phyloP scores from a whole-genome alignment of 2,329 filamentous ascomycete species.

The Fusarium anguioides region DNA sequence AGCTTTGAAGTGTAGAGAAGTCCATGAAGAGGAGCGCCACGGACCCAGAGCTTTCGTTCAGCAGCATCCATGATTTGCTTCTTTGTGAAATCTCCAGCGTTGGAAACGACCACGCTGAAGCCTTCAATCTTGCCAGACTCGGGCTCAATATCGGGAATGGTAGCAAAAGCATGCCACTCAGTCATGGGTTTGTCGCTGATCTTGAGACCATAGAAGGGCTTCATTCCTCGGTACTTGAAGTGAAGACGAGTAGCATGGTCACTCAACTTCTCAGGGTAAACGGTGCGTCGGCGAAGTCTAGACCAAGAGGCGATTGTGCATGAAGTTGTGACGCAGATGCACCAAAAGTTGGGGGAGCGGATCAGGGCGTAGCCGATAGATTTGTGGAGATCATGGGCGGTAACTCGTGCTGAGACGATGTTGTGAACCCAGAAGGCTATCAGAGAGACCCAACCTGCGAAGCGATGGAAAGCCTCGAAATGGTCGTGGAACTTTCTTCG shows the following conservation, averaged over 20 bases:
- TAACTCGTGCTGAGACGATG: slow-evolving; percentile 13
- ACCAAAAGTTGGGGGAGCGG: slow-evolving; percentile 24
- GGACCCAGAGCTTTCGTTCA: slow-evolving; percentile 13
- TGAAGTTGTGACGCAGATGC: slow-evolving; percentile 17
- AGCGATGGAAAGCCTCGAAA: slow-evolving; percentile 20
- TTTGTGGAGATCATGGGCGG: slow-evolving; percentile 9
- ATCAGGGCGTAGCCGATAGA: background rate
- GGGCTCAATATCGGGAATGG: slow-evolving; percentile 13
- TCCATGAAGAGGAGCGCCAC: slow-evolving; percentile 14
- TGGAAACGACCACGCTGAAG: slow-evolving; percentile 18
- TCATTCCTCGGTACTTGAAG: slow-evolving; percentile 27
- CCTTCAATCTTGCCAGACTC: slow-evolving; percentile 16
- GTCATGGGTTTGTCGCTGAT: slow-evolving; percentile 24
- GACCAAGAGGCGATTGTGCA: slow-evolving; percentile 18
- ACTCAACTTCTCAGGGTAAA: slow-evolving; percentile 18
- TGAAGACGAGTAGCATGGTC: slow-evolving; percentile 21
- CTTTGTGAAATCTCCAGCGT: slow-evolving; percentile 14
- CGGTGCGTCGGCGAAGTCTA: background rate
- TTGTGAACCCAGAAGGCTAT: slow-evolving; percentile 17
- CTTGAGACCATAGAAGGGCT: slow-evolving; percentile 21
- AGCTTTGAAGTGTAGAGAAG: slow-evolving; percentile 12
- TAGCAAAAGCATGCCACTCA: slow-evolving; percentile 20
- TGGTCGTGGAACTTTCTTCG: slow-evolving; percentile 21
- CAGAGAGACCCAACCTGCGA: slow-evolving; percentile 11
- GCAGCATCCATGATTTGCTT: slow-evolving; percentile 17